Base-by-base conservation (phyloP, 2,329 filamentous ascomycete species). In the Hypomyces perniciosus region DNA sequence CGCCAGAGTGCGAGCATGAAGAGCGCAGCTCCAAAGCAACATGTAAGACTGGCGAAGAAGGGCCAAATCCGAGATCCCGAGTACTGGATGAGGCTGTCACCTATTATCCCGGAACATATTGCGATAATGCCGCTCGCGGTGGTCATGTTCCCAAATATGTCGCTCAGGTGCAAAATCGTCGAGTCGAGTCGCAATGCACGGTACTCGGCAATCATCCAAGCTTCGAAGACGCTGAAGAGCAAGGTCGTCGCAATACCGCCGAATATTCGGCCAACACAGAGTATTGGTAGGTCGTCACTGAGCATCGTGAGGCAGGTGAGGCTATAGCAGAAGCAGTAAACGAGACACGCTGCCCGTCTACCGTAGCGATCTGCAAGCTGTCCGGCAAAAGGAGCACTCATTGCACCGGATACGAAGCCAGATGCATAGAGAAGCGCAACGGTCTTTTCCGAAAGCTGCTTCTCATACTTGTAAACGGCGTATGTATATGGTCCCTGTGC, bases 161-260 rank as follows among this genome's bases (percentile, higher is more conserved):
- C 65, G 48, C 73, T 73, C 30, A 84, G 67, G 38, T 71, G 71
- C 6, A 68, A 62, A 7, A 69, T 67, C 6, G 63, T 57, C 8
- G 53, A 64, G n/a, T 72, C 64, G 6, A 80, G 58, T n/a, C 70
- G 70, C 39, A 71, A 65, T 27, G 67, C 62, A 53, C 78, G 72
- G 54, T 74, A 83, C 57, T 83, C 79, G 43, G 76, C 72, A 29
- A 83, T 75, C 69, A 83, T 75, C 79, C 79, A 83, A 42, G 77
- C 75, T 56, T 83, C 79, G 54, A 83, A 82, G 8, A 77, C 76
- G 44, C 72, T 79, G 65, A 77, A 82, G 13, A 83, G 69, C 20
- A 83, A 65, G 10, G 77, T 81, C 8, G 78, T 80, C 53, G 74
- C 75, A 13, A 83, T 57, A 0, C 80, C 80, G 12, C 79, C 79